phyloP scores from a whole-genome alignment of 2,329 filamentous ascomycete genomes.

The Gaeumannomyces tritici region DNA sequence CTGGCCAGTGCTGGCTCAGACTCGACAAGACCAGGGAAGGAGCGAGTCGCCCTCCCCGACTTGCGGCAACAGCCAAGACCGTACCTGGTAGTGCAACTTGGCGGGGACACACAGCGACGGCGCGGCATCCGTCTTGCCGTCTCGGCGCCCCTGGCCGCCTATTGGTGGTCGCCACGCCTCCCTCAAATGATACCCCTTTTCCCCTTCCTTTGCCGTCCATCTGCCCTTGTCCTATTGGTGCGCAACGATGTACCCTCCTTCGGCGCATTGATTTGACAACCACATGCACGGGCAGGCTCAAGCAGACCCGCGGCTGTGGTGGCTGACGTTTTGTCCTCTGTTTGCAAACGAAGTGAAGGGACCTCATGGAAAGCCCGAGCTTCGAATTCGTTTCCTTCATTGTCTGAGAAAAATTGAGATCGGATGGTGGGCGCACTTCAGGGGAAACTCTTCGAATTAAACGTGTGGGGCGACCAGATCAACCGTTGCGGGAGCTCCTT shows the following conservation, averaged over 20 bases:
- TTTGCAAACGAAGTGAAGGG: too few relatives aligned
- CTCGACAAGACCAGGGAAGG: not conserved
- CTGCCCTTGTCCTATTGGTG: too few relatives aligned
- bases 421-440: not conserved
- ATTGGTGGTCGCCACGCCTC: not conserved
- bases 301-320: too few relatives aligned
- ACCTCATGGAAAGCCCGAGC: too few relatives aligned
- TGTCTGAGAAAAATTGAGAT: not conserved
- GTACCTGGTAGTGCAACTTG: not conserved
- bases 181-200: not conserved
- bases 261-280: too few relatives aligned
- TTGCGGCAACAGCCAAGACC: not conserved
- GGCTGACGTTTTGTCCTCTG: too few relatives aligned
- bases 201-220: too few relatives aligned
- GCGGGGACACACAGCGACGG: not conserved
- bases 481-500: not conserved
- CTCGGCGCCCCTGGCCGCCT: not conserved
- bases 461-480: not conserved
- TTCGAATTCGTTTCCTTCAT: not conserved
- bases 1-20: not conserved
- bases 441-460: not conserved
- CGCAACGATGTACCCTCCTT: too few relatives aligned
- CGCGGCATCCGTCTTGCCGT: not conserved
- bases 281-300: too few relatives aligned
- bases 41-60: not conserved